phyloP scores from a whole-genome alignment of 768 basidiomycete genomes.

The Amanita molliuscula region DNA sequence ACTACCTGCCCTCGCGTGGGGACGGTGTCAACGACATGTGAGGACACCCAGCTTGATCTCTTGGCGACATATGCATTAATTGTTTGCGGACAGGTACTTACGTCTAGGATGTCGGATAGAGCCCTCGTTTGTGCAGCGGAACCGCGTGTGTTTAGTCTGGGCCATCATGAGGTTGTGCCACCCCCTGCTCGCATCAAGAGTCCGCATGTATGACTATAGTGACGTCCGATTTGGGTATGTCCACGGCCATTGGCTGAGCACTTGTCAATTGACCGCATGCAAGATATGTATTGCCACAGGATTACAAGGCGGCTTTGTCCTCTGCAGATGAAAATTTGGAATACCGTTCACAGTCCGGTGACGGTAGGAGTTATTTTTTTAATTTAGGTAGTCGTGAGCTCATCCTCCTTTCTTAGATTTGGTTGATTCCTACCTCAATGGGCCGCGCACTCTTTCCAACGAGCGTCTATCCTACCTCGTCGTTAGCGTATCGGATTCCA shows the following conservation, averaged over 20 bases:
- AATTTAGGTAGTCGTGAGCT: background rate
- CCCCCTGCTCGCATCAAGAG: slow-evolving; percentile 55
- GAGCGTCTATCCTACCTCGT: slow-evolving; percentile 58
- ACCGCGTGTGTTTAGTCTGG: slow-evolving; percentile 54
- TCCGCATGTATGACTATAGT: slow-evolving; percentile 49
- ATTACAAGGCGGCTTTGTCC: slow-evolving; percentile 31
- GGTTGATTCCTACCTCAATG: slow-evolving; percentile 67
- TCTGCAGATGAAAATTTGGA: slow-evolving; percentile 39
- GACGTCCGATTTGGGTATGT: slow-evolving; percentile 63
- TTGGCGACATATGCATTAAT: background rate
- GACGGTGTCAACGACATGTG: slow-evolving; percentile 85
- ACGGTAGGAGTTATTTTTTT: slow-evolving; percentile 28
- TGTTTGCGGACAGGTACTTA: slow-evolving; percentile 48
- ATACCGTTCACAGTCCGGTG: slow-evolving; percentile 39
- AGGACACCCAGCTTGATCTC: slow-evolving; percentile 12
- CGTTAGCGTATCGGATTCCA: slow-evolving; percentile 18
- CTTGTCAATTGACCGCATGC: slow-evolving; percentile 1
- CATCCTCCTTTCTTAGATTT: slow-evolving; percentile 28
- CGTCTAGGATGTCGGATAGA: slow-evolving; percentile 59
- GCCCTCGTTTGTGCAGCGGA: slow-evolving; percentile 25
- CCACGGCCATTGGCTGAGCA: background rate
- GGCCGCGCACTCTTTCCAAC: slow-evolving; percentile 61
- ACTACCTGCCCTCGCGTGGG: slow-evolving; percentile 71
- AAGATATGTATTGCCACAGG: slow-evolving; percentile 38
- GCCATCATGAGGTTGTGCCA: slow-evolving; percentile 62